Percentiles rank a stretch among this genome's conserved stretches.
phyloP scores from a whole-genome alignment of 2,329 filamentous ascomycete species.

The Cladosporium sp. region DNA sequence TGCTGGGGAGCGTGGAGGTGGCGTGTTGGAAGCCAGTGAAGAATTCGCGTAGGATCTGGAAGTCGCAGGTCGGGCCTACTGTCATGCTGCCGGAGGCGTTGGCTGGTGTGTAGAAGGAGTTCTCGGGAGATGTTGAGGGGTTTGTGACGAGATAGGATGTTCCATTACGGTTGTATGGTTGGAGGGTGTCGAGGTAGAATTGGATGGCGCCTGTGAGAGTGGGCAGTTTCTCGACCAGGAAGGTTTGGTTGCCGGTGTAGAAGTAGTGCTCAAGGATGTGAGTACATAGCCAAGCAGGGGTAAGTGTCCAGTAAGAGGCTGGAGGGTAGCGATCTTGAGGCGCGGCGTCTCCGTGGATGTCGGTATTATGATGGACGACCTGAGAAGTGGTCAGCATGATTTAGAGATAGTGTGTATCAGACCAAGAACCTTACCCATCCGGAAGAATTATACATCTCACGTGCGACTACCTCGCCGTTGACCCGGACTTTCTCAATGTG shows the following conservation, averaged over 20 bases:
- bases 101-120: conserved; percentile 20
- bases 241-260: conserved; percentile 47
- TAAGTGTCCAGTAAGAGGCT: conserved; percentile 43
- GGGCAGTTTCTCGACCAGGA: conserved; percentile 48
- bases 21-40: conserved; percentile 30
- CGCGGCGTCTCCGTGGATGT: conserved; percentile 55
- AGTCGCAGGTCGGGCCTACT: conserved; percentile 52
- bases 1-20: conserved; percentile 13
- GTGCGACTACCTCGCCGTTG: conserved; percentile 50
- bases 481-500: conserved; percentile 54
- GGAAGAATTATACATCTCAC: conserved; percentile 49
- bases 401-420: no score
- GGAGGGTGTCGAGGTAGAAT: conserved; percentile 56
- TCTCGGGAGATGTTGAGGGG: conserved; percentile 57
- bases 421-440: conserved; percentile 44
- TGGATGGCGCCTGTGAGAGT: conserved; percentile 47
- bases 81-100: conserved; percentile 38
- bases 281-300: conserved; percentile 57
- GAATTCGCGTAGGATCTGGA: conserved; percentile 48
- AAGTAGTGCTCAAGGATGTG: conserved; percentile 56
- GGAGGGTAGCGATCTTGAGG: conserved; percentile 43
- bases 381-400: conserved; percentile 46
- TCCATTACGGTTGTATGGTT: conserved; percentile 47
- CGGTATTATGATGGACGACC: conserved; percentile 54
- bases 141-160: conserved; percentile 48